A percentile compares a stretch with the other conserved stretches of the same genome.
phyloP scores from a whole-genome alignment of 2,329 filamentous ascomycete species.

The Cytospora chrysosperma region DNA sequence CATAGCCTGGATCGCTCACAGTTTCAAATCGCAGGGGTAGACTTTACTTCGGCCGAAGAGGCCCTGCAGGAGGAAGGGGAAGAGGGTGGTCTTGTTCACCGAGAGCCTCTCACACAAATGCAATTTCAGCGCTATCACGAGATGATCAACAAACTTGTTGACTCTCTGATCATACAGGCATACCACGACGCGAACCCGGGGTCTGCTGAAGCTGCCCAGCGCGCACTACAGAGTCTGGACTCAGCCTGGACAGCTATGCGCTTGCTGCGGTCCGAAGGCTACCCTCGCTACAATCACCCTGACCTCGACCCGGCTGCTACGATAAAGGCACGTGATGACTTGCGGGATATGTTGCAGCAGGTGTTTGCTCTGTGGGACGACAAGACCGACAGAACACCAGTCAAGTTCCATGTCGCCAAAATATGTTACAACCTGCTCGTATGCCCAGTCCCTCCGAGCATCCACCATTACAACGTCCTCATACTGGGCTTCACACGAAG shows the following conservation, averaged over 20 bases:
- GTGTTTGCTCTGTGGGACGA: constrained; percentile 32
- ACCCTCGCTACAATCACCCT: constrained; percentile 33
- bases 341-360: constrained; percentile 29
- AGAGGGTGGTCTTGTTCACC: constrained; percentile 4
- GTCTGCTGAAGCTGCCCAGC: constrained; percentile 25
- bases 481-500: constrained; percentile 62
- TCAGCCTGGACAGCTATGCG: constrained; percentile 34
- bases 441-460: constrained; percentile 59
- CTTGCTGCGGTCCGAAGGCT: constrained; percentile 36
- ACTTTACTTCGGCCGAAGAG: constrained; percentile 9
- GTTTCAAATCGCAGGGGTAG: background rate
- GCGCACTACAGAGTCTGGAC: constrained; percentile 30
- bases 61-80: constrained; percentile 11
- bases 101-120: constrained; percentile 27
- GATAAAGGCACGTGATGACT: constrained; percentile 24
- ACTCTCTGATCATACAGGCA: constrained; percentile 33
- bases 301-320: constrained; percentile 26
- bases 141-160: constrained; percentile 33
- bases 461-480: constrained; percentile 70
- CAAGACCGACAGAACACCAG: background rate
- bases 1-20: background rate
- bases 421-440: constrained; percentile 67
- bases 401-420: constrained; percentile 38
- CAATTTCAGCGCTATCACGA: constrained; percentile 26
- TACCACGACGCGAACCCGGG: constrained; percentile 28